phyloP scores from a whole-genome alignment of 2,329 filamentous ascomycete species.

The Tolypocladium amazonense region DNA sequence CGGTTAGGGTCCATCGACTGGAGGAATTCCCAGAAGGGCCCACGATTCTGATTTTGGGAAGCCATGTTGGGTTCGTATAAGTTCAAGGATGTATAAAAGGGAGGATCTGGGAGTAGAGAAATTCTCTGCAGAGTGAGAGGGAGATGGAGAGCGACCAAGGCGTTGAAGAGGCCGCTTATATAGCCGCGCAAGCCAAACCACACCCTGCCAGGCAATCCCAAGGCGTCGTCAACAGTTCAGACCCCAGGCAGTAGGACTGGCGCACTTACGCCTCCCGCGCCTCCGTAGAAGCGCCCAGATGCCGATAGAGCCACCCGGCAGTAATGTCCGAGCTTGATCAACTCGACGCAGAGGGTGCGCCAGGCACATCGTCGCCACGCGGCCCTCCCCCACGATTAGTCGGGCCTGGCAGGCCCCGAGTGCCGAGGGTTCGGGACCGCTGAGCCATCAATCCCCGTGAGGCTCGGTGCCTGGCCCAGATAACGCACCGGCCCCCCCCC shows the following conservation, averaged over 20 bases:
- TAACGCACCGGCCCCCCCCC: no score
- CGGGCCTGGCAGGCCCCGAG: background rate
- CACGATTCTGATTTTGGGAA: conserved; percentile 8
- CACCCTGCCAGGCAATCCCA: background rate
- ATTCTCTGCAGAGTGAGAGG: background rate
- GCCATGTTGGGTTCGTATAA: conserved; percentile 10
- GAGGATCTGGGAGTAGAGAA: background rate
- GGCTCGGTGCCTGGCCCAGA: background rate
- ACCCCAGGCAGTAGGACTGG: background rate
- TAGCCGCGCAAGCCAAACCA: background rate
- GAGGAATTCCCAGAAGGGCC: conserved; percentile 23
- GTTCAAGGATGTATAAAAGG: background rate
- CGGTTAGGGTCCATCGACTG: conserved; percentile 20
- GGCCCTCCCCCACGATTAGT: background rate
- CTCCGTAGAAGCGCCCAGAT: background rate
- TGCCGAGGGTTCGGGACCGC: background rate
- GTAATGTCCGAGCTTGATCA: background rate
- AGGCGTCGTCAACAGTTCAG: background rate
- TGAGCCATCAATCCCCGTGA: background rate
- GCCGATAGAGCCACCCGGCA: background rate
- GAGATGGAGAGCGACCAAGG: background rate
- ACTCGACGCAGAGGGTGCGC: background rate
- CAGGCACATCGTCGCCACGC: background rate
- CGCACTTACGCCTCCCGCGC: background rate
- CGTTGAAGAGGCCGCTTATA: background rate